Conservation (phyloP, 208 protist species). For the Trypanosoma melophagium region DNA sequence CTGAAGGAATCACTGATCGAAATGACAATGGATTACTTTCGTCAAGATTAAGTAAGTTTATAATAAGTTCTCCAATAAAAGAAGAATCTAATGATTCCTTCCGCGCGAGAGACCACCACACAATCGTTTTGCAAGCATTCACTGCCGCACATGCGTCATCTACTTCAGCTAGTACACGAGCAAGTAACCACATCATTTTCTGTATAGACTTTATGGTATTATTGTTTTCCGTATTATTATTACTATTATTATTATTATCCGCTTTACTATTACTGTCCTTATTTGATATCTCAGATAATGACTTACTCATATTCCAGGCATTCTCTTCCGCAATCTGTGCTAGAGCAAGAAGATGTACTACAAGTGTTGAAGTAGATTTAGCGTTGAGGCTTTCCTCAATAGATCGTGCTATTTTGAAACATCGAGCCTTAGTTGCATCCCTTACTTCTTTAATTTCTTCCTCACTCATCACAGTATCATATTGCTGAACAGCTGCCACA, state of each 20-base stretch:
- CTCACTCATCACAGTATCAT: not conserved
- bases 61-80: conserved; percentile 31
- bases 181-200: conserved; percentile 28
- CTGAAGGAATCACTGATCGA: not conserved
- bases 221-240: not conserved
- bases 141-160: conserved; percentile 51
- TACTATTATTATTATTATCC: not conserved
- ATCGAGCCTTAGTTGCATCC: not conserved
- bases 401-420: not conserved
- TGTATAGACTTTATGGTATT: not conserved
- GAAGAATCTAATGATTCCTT: conserved; percentile 55
- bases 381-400: conserved; percentile 37
- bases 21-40: not conserved
- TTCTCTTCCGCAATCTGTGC: conserved; percentile 44
- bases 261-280: not conserved
- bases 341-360: conserved; percentile 42
- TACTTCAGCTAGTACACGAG: conserved; percentile 41
- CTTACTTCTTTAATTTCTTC: not conserved
- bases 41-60: conserved; percentile 9
- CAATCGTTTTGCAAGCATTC: conserved; percentile 42
- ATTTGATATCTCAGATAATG: not conserved
- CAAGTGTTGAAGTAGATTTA: conserved; percentile 31
- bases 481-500: conserved; percentile 7
- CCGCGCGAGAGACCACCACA: conserved; percentile 79
- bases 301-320: conserved; percentile 8